Percentiles rank a stretch among this genome's conserved stretches.
These are phyloP conservation scores for Neurospora sp. DNA, from an alignment of 495 filamentous ascomycete species.

Conservation along the genomic window DNA sequence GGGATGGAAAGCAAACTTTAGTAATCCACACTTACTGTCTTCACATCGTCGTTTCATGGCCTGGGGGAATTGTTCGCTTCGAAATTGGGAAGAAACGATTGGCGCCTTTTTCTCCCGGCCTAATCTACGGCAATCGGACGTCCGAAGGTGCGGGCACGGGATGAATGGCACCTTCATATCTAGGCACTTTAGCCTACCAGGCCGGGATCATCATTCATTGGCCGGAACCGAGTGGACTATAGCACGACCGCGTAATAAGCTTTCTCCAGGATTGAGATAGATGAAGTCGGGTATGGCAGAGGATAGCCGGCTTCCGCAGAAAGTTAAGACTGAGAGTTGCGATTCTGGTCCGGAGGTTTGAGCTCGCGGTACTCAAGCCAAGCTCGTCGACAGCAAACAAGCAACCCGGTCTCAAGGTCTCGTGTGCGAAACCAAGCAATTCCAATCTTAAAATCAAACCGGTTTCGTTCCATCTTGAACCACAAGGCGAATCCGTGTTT, in stretches of 20 bases:
- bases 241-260: not conserved
- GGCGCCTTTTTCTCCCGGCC: not conserved
- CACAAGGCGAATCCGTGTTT: not conserved
- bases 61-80: no score
- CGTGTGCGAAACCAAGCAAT: not conserved
- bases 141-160: not conserved
- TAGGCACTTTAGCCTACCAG: not conserved
- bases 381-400: not conserved
- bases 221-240: not conserved
- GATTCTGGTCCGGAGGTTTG: not conserved
- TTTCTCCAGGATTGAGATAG: not conserved
- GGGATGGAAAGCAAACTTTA: not conserved
- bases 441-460: not conserved
- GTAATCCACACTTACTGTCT: not conserved
- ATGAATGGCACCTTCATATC: not conserved
- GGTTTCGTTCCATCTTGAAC: no score
- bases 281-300: not conserved
- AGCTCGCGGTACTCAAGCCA: not conserved
- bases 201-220: not conserved
- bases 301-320: not conserved
- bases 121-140: not conserved
- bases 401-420: not conserved
- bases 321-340: not conserved
- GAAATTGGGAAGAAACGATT: rapidly evolving
- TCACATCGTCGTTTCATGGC: not conserved